Conservation (phyloP, 768 basidiomycete species). For the Podaxis pistillaris region DNA sequence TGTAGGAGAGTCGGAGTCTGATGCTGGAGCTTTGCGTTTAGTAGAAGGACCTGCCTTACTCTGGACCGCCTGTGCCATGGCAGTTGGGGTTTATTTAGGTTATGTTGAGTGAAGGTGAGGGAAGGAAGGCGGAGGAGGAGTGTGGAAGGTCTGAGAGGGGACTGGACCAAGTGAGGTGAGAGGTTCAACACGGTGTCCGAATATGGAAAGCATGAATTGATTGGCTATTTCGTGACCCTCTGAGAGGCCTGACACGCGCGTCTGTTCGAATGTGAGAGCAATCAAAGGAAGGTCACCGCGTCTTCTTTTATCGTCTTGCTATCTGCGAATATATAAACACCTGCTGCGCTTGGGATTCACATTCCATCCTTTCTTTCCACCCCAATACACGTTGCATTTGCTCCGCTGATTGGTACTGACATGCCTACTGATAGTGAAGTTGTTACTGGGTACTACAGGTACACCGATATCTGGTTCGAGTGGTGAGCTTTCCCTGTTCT, state of each 20-base stretch:
- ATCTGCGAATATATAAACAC: constrained; percentile 7
- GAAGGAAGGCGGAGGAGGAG: constrained; percentile 9
- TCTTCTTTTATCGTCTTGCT: constrained; percentile 10
- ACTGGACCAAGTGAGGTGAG: constrained; percentile 9
- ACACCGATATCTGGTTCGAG: constrained; percentile 83
- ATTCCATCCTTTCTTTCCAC: background rate
- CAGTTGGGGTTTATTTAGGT: background rate
- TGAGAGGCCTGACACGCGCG: background rate
- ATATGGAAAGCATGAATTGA: constrained; percentile 6
- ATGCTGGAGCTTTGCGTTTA: constrained; percentile 46
- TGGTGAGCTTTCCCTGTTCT: constrained; percentile 42
- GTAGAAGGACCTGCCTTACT: constrained; percentile 40
- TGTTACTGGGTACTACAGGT: constrained; percentile 75
- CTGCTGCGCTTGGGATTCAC: background rate
- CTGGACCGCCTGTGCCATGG: constrained; percentile 74
- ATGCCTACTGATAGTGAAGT: constrained; percentile 33
- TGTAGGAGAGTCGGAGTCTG: constrained; percentile 43
- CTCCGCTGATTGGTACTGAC: background rate
- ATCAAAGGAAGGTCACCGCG: constrained; percentile 21
- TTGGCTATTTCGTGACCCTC: background rate
- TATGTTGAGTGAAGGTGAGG: background rate
- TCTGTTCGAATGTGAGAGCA: background rate
- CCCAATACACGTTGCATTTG: background rate
- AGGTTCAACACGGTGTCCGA: constrained; percentile 8
- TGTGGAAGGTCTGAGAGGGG: constrained; percentile 5